Evolutionary conservation across 345 rosid species (phyloP).

Genomic region (Gossypium arboreum): DNA sequence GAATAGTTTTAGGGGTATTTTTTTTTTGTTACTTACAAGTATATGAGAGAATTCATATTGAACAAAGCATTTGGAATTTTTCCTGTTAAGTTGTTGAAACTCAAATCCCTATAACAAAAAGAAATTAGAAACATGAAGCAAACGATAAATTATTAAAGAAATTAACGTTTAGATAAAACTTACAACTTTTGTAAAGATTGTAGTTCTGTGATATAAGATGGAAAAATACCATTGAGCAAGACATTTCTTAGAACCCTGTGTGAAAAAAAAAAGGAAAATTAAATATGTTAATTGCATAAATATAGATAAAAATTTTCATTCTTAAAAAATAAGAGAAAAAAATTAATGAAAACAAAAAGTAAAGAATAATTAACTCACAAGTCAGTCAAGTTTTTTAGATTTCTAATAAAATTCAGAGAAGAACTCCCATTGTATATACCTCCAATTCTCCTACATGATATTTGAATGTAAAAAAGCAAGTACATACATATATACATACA

Average conservation of each 20-base stretch:
- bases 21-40: slow-evolving; percentile 26
- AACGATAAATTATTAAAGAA: neutral
- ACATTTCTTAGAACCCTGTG: slow-evolving; percentile 31
- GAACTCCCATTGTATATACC: slow-evolving; percentile 36
- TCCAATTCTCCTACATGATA: slow-evolving; percentile 31
- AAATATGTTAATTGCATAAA: neutral
- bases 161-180: slow-evolving; percentile 9
- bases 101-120: neutral
- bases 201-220: slow-evolving; percentile 7
- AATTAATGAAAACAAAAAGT: neutral
- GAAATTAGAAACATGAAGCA: neutral
- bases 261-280: neutral
- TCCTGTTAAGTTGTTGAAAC: slow-evolving; percentile 6
- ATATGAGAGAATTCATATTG: slow-evolving; percentile 20
- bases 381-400: slow-evolving; percentile 29
- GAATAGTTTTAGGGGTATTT: neutral
- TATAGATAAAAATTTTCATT: neutral
- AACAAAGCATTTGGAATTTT: slow-evolving; percentile 24
- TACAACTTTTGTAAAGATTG: slow-evolving; percentile 24
- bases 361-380: slow-evolving; percentile 31
- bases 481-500: neutral
- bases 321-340: neutral
- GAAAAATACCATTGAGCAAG: slow-evolving; percentile 19
- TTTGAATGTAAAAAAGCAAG: neutral
- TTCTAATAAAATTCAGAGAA: slow-evolving; percentile 35